Conservation (phyloP, 2,329 filamentous ascomycete species). For the Fusarium verticillioides region DNA sequence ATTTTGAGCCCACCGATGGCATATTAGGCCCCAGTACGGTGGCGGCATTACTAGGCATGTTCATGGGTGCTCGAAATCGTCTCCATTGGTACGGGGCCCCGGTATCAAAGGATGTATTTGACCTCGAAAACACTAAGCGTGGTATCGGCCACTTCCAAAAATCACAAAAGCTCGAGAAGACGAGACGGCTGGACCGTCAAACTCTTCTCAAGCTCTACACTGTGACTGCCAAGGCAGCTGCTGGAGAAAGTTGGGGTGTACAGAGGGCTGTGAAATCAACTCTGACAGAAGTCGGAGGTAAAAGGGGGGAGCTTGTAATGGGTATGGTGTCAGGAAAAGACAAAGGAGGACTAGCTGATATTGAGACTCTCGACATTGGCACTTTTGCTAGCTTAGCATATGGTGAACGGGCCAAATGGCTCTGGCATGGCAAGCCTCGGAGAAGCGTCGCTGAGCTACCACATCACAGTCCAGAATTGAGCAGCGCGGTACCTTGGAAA, state of each 20-base stretch:
- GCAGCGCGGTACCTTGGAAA: conserved; percentile 63
- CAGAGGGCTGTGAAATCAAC: conserved; percentile 95
- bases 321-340: conserved; percentile 91
- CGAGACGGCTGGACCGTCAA: conserved; percentile 81
- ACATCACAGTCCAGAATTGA: conserved; percentile 59
- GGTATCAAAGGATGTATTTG: conserved; percentile 91
- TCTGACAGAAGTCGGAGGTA: conserved; percentile 91
- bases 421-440: conserved; percentile 91
- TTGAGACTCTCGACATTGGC: conserved; percentile 92
- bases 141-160: conserved; percentile 93
- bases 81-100: conserved; percentile 86
- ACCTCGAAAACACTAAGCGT: conserved; percentile 82
- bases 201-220: conserved; percentile 85
- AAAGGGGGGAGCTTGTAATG: conserved; percentile 93
- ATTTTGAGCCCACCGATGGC: conserved; percentile 90
- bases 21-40: conserved; percentile 93
- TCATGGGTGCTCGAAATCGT: conserved; percentile 90
- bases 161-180: conserved; percentile 80
- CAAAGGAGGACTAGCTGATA: conserved; percentile 89
- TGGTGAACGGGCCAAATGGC: conserved; percentile 89
- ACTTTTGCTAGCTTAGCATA: conserved; percentile 80
- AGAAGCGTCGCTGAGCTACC: conserved; percentile 66
- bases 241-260: conserved; percentile 90
- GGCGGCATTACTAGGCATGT: conserved; percentile 83
- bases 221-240: conserved; percentile 89